These are phyloP conservation scores for Kwoniella bestiolae DNA, from an alignment of 768 basidiomycete species.

Conservation along the genomic window DNA sequence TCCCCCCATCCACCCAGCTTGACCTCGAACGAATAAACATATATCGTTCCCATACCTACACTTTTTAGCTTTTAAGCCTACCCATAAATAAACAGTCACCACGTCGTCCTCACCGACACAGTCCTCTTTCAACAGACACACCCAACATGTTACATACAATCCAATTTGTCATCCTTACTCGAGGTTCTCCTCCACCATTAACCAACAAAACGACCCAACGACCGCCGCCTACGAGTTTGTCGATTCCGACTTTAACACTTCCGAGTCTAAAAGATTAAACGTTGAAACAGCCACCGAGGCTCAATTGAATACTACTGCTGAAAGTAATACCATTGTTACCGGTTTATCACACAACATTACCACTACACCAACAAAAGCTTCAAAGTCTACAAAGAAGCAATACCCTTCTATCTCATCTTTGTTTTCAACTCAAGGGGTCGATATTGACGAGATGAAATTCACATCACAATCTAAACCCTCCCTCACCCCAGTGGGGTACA, in stretches of 20 bases:
- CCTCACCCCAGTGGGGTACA: constrained; percentile 46
- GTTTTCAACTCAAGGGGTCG: background rate
- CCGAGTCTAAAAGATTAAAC: constrained; percentile 8
- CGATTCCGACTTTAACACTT: background rate
- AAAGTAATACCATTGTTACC: constrained; percentile 3
- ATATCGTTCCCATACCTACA: constrained; percentile 10
- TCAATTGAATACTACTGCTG: background rate
- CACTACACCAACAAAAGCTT: constrained; percentile 14
- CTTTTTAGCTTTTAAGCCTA: background rate
- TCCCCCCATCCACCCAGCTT: background rate
- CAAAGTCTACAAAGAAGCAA: background rate
- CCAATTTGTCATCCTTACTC: constrained; percentile 7
- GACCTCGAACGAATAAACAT: constrained; percentile 3
- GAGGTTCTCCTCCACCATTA: constrained; percentile 13
- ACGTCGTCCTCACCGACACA: constrained; percentile 21
- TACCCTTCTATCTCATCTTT: background rate
- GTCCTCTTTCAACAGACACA: background rate
- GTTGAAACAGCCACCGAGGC: background rate
- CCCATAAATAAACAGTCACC: constrained; percentile 9
- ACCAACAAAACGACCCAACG: background rate
- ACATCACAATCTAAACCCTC: constrained; percentile 32
- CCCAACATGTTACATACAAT: constrained; percentile 18
- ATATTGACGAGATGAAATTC: constrained; percentile 43
- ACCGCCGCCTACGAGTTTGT: constrained; percentile 7
- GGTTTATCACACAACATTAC: background rate